Conservation (phyloP, 805 yeast genomes). For the Starmera pachycereana region DNA sequence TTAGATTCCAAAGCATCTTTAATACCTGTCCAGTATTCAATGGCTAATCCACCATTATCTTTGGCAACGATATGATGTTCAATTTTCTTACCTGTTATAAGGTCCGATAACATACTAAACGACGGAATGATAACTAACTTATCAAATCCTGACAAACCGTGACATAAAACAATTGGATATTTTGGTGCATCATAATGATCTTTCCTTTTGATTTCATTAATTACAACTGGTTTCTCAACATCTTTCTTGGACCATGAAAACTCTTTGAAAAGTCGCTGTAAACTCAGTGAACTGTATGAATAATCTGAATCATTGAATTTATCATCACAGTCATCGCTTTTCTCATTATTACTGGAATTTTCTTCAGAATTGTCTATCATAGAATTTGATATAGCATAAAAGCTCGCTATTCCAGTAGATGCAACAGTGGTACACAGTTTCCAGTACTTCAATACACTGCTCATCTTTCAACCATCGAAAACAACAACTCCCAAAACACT, state of each 20-base stretch:
- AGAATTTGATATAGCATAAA: too few species aligned
- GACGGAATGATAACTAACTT: constrained; percentile 35
- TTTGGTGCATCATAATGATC: constrained; percentile 47
- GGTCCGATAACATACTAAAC: constrained; percentile 19
- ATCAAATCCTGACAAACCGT: constrained; percentile 82
- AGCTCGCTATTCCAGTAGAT: too few species aligned
- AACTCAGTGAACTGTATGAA: too few species aligned
- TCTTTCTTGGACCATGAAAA: background rate
- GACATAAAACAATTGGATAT: constrained; percentile 72
- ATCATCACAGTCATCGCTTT: too few species aligned
- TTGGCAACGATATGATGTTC: constrained; percentile 12
- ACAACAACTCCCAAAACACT: too few species aligned
- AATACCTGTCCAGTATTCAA: constrained; percentile 82
- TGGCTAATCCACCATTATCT: constrained; percentile 26
- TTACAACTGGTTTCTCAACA: constrained; percentile 3
- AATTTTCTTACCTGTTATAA: constrained; percentile 6
- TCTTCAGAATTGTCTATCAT: too few species aligned
- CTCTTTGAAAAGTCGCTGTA: background rate
- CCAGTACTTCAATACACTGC: too few species aligned
- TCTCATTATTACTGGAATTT: too few species aligned
- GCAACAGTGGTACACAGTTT: too few species aligned
- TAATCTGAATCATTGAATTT: too few species aligned
- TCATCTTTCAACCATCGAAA: too few species aligned
- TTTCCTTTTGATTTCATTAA: constrained; percentile 13
- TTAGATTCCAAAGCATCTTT: constrained; percentile 43